Evolutionary conservation across 2,329 filamentous ascomycete species (phyloP).

Genomic region (Cercospora sp.): DNA sequence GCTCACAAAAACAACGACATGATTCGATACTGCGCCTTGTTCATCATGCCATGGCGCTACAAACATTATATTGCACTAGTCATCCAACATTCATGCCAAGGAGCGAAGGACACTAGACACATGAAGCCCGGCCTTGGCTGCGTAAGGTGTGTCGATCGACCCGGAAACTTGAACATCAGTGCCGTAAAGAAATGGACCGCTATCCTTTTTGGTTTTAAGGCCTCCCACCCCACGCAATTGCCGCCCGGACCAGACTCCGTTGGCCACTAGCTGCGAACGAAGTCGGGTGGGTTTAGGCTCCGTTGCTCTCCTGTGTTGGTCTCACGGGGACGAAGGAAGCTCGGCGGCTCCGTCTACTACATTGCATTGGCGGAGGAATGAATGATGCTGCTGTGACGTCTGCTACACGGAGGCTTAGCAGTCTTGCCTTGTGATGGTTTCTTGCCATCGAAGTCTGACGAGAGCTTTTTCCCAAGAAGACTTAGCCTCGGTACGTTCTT

Average conservation of each 20-base stretch:
- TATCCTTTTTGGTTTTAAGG: neutral
- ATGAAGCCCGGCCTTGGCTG: neutral
- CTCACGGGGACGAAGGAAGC: neutral
- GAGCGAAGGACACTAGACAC: neutral
- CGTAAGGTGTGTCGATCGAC: neutral
- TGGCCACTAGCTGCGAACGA: neutral
- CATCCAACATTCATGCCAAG: neutral
- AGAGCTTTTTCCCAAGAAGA: neutral
- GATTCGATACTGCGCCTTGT: neutral
- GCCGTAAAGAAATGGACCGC: neutral
- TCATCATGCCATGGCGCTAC: neutral
- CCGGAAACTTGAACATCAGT: neutral
- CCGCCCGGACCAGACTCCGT: neutral
- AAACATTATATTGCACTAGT: neutral
- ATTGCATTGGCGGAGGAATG: neutral
- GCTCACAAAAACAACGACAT: neutral
- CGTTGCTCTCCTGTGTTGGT: neutral
- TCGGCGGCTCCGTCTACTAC: neutral
- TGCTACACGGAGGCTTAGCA: neutral
- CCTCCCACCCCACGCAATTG: neutral
- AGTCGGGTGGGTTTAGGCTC: neutral
- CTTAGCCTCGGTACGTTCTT: neutral
- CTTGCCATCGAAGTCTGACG: neutral
- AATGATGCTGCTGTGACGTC: neutral
- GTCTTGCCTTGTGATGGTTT: neutral